These are phyloP conservation scores for Bipolaris oryzae DNA, from an alignment of 2,329 filamentous ascomycete species.

Conservation along the genomic window DNA sequence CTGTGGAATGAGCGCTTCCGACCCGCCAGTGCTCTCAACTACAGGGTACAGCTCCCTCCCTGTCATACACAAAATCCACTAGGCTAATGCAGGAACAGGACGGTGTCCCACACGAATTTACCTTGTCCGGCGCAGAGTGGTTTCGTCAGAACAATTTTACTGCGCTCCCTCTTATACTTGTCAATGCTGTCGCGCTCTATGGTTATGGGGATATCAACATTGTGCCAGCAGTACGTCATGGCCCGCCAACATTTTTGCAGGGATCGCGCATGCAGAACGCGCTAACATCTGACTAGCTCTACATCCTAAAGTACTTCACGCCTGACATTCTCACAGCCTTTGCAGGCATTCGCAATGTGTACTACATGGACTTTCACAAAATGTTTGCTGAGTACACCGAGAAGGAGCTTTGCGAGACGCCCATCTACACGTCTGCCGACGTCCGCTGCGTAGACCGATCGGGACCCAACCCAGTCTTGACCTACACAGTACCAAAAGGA, in stretches of 20 bases:
- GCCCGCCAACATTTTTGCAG: constrained; percentile 23
- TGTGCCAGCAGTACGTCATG: constrained; percentile 46
- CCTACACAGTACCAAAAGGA: constrained; percentile 37
- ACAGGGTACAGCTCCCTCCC: constrained; percentile 38
- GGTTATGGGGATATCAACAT: constrained; percentile 48
- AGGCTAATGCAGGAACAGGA: constrained; percentile 37
- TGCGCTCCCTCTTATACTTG: constrained; percentile 41
- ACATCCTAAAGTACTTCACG: constrained; percentile 48
- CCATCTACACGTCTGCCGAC: constrained; percentile 42
- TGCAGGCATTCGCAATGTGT: constrained; percentile 44
- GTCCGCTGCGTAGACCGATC: constrained; percentile 46
- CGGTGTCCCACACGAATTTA: constrained; percentile 44
- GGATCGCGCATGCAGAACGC: constrained; percentile 30
- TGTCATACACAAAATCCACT: constrained; percentile 12
- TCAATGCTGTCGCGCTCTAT: constrained; percentile 46
- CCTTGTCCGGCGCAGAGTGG: constrained; percentile 44
- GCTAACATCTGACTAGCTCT: constrained; percentile 44
- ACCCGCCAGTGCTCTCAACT: constrained; percentile 41
- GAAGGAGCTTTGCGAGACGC: constrained; percentile 38
- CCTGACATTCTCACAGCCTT: constrained; percentile 48
- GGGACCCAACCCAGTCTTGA: constrained; percentile 39
- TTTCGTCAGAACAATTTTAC: constrained; percentile 47
- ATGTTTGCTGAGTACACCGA: constrained; percentile 43
- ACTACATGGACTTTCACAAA: constrained; percentile 49
- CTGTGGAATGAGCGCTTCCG: constrained; percentile 44